Conservation (phyloP, 257 asterid species). For the Solanum peruvianum region DNA sequence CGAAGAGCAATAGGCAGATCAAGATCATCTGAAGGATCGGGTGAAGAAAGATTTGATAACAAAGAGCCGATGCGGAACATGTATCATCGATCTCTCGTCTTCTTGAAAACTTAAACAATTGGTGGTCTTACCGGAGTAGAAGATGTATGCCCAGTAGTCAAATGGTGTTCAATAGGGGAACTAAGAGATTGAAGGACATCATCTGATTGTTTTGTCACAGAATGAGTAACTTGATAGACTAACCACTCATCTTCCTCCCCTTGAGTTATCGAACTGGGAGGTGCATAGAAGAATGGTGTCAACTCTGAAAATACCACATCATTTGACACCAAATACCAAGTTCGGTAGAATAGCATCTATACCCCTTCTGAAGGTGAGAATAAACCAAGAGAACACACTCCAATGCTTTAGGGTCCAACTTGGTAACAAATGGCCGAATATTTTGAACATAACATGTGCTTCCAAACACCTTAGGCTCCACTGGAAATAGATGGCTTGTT, state of each 20-base stretch:
- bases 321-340: background rate
- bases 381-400: background rate
- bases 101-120: background rate
- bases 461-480: background rate
- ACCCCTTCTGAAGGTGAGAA: background rate
- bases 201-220: background rate
- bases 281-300: background rate
- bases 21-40: too few species aligned
- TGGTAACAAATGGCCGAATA: background rate
- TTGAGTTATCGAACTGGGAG: background rate
- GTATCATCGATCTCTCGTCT: background rate
- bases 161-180: background rate
- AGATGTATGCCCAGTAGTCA: background rate
- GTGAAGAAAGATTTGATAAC: background rate
- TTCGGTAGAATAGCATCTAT: too few species aligned
- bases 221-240: background rate
- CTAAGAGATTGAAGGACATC: background rate
- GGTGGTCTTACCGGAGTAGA: background rate
- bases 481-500: background rate
- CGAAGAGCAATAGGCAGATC: too few species aligned
- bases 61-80: too few species aligned
- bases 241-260: background rate
- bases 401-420: background rate
- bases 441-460: background rate
- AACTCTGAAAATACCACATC: too few species aligned